A percentile compares a stretch with the other conserved stretches of the same genome.
phyloP scores from a whole-genome alignment of 2,329 filamentous ascomycete genomes.

The Pseudogymnoascus sp. region DNA sequence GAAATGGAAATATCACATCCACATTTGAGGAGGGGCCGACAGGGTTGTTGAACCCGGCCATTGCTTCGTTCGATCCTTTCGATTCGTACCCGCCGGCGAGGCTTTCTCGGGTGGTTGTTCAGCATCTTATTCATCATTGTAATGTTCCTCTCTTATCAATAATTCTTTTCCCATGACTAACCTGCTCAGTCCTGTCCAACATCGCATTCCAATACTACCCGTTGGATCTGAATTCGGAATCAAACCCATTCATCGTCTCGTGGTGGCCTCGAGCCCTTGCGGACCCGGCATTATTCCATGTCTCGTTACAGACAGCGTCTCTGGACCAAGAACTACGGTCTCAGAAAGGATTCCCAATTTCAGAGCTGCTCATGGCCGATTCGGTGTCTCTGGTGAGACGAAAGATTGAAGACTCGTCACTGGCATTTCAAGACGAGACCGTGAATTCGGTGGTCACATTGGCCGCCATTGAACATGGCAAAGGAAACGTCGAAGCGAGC shows the following conservation, averaged over 20 bases:
- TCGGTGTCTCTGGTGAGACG: constrained; percentile 45
- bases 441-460: constrained; percentile 51
- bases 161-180: constrained; percentile 1
- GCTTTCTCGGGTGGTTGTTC: constrained; percentile 43
- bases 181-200: constrained; percentile 43
- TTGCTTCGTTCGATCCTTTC: constrained; percentile 45
- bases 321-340: constrained; percentile 47
- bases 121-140: constrained; percentile 51
- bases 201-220: constrained; percentile 57
- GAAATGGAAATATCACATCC: neutral
- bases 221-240: constrained; percentile 42
- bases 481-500: constrained; percentile 40
- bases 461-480: constrained; percentile 52
- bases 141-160: constrained; percentile 23
- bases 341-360: constrained; percentile 45
- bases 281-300: constrained; percentile 51
- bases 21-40: neutral
- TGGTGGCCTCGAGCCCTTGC: constrained; percentile 53
- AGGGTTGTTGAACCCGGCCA: constrained; percentile 20
- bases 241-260: constrained; percentile 51
- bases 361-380: constrained; percentile 50
- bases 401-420: constrained; percentile 39
- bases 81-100: constrained; percentile 49
- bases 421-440: constrained; percentile 47
- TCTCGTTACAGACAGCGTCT: constrained; percentile 52